Base-by-base conservation (phyloP, 2,329 filamentous ascomycete genomes). In the Exophiala sp. region DNA sequence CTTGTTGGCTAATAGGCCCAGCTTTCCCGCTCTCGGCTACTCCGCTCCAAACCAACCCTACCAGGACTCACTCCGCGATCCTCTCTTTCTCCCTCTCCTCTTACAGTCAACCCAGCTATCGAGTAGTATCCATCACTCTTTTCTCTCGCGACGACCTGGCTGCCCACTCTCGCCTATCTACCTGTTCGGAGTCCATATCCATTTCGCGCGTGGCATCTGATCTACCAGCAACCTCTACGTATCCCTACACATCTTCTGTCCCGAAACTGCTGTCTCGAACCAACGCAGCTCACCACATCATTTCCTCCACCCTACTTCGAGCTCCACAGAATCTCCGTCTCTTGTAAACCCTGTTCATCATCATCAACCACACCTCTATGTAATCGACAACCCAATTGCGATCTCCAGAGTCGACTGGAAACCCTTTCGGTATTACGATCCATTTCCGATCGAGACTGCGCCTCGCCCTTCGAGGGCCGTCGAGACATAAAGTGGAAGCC, bases 11-110 rank as follows among this genome's bases (percentile, higher is more conserved):
- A 45, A 35, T 45, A 43, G 38, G 45, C 48, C 38, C 49, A 52
- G 52, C 46, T 54, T 54, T 39, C 41, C 54, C 49, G 33, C 46
- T 41, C 50, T 55, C 52, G 52, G 57, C 50, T 59, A 59, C 57
- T 59, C 57, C 53, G 53, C 57, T 56, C 54, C 46, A 56, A 35
- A 44, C 48, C 43, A 24, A 24, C 34, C 9, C 48, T 50, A 16
- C 39, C 38, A 35, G 44, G 46, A 47, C 53, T 55, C 35, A 38
- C 55, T 48, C 55, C 55, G 52, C 55, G 55, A 58, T 54, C 50
- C 47, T 58, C 55, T 48, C 47, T 43, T 24, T 43, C 41, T 21
- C 41, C 29, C 41, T 43, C 41, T 43, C 41, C 20, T 43, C 41
- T 29, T 29, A 29, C 24, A 29, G 24, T 29, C 24, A 29, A 29